Evolutionary conservation across 352 stramenopile genomes (phyloP).

Genomic region (Phytophthora pistaciae): DNA sequence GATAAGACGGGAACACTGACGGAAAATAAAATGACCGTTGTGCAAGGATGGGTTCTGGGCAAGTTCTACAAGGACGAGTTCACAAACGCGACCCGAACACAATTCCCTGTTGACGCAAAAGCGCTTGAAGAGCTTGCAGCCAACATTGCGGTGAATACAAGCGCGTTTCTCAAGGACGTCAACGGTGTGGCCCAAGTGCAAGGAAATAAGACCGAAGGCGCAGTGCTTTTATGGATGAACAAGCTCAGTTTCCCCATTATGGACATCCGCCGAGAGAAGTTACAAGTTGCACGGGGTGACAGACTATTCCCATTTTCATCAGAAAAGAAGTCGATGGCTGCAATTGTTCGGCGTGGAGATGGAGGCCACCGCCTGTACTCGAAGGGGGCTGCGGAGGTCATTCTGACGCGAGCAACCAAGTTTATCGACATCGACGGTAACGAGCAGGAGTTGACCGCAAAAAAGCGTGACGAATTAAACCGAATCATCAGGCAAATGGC

Average conservation of each 20-base stretch:
- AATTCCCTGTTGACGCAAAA: conserved; percentile 45
- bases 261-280: conserved; percentile 62
- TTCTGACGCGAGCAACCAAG: conserved; percentile 65
- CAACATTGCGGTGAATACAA: conserved; percentile 82
- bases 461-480: conserved; percentile 77
- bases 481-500: conserved; percentile 83
- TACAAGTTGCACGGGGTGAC: conserved; percentile 61
- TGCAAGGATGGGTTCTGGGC: conserved; percentile 89
- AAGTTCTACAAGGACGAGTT: conserved; percentile 61
- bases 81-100: conserved; percentile 14
- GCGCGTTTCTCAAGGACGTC: conserved; percentile 72
- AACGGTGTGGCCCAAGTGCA: conserved; percentile 53
- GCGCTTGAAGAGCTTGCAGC: conserved; percentile 54
- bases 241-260: conserved; percentile 73
- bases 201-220: conserved; percentile 88
- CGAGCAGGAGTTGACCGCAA: conserved; percentile 60
- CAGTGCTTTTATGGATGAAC: conserved; percentile 77
- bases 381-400: conserved; percentile 83
- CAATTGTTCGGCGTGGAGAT: conserved; percentile 54
- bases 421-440: conserved; percentile 72
- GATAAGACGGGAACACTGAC: conserved; percentile 98
- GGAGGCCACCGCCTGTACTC: conserved; percentile 61
- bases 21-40: conserved; percentile 98
- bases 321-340: conserved; percentile 87
- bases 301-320: conserved; percentile 83